Conservation (phyloP, 345 rosid genomes). For the Carallia pectinifolia region DNA sequence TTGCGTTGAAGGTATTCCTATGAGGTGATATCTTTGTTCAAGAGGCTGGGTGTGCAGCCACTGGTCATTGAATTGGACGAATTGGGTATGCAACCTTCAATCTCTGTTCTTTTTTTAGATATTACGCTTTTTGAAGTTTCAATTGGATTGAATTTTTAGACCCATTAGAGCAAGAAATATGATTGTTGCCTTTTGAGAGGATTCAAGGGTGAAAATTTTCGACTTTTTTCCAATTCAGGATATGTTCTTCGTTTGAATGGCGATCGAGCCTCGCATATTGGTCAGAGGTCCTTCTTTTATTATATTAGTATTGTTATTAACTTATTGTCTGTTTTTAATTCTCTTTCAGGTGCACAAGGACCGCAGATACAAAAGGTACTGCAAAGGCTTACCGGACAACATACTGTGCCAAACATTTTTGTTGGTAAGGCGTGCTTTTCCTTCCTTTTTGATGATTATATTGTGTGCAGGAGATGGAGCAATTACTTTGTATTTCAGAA, state of each 20-base stretch:
- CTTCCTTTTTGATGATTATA: neutral
- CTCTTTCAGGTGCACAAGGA: conserved; percentile 76
- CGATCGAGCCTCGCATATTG: neutral
- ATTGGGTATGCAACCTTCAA: conserved; percentile 51
- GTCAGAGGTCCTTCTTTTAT: neutral
- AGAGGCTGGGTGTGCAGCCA: conserved; percentile 70
- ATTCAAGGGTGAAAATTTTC: neutral
- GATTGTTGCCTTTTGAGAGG: neutral
- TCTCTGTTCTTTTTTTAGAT: neutral
- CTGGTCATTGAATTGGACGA: conserved; percentile 86
- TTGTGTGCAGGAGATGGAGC: neutral
- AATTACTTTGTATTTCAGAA: neutral
- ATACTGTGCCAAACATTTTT: conserved; percentile 92
- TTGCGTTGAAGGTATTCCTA: conserved; percentile 60
- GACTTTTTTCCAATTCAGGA: neutral
- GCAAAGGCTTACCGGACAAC: conserved; percentile 89
- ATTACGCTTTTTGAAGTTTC: neutral
- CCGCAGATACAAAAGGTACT: conserved; percentile 80
- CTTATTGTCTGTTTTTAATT: neutral
- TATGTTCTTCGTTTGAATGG: neutral
- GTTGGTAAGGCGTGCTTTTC: conserved; percentile 50
- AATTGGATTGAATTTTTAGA: no score
- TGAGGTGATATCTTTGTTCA: conserved; percentile 89
- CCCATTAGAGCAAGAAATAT: no score
- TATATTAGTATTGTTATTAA: neutral